These are phyloP conservation scores for Zangia roseola DNA, from an alignment of 768 basidiomycete genomes.

Conservation along the genomic window DNA sequence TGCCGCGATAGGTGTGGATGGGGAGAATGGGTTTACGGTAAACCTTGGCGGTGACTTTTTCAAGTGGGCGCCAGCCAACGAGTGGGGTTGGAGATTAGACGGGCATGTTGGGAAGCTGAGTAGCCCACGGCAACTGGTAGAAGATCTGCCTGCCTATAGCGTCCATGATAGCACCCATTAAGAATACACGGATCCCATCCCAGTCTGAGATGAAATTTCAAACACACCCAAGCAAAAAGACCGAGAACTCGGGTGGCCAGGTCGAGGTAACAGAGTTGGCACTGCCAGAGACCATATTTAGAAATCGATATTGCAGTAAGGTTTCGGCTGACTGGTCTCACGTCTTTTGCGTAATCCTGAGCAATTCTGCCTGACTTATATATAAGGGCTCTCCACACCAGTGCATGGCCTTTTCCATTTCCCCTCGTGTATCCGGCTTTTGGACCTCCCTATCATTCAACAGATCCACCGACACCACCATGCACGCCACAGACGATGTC, in stretches of 20 bases:
- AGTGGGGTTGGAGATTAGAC: conserved; percentile 65
- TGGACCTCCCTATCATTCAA: conserved; percentile 38
- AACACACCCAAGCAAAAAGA: not conserved
- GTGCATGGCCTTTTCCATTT: conserved; percentile 38
- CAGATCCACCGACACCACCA: conserved; percentile 39
- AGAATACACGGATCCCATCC: too few species aligned
- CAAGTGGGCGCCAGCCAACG: conserved; percentile 61
- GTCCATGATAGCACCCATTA: too few species aligned
- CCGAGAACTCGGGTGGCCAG: too few species aligned
- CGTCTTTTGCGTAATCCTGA: conserved; percentile 14
- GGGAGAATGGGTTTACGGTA: conserved; percentile 49
- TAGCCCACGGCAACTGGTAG: conserved; percentile 19
- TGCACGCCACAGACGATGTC: conserved; percentile 35
- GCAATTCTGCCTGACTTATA: conserved; percentile 5
- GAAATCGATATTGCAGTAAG: not conserved
- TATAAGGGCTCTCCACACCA: not conserved
- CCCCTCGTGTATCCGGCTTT: conserved; percentile 48
- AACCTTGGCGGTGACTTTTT: conserved; percentile 67
- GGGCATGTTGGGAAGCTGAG: conserved; percentile 53
- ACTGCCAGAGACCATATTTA: not conserved
- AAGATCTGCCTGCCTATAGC: conserved; percentile 42
- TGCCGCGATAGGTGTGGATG: conserved; percentile 61
- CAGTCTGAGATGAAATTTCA: conserved; percentile 6
- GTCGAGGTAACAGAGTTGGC: too few species aligned
- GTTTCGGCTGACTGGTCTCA: conserved; percentile 1